Evolutionary conservation across 805 yeast species (phyloP), one percentile per base, ranked within the genome.

Genomic region (Yamadazyma sp.): DNA sequence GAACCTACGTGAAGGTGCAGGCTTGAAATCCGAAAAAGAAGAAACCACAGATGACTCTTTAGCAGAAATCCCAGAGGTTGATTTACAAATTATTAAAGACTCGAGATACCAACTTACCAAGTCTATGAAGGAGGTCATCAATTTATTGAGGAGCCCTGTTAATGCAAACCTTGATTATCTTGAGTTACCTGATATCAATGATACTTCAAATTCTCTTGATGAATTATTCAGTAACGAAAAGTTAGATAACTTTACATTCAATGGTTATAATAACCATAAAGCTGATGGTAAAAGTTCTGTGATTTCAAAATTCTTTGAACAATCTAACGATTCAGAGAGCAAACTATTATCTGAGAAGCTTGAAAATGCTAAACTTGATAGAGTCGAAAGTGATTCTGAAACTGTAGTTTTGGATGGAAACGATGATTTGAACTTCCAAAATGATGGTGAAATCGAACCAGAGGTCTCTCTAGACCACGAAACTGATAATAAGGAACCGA

Each of bases 101-200:
- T 53, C 65, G 8, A 47, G 66, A 22, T 48, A 48, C 23, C 66
- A 60, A 35, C 48, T 63, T 23, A 54, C 62, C 5, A 53, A 53
- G 27, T 56, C 65, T 8, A 63, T 63, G 64, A 53, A 52, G 30
- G 68, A 63, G 34, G 56, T 63, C 8, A 50, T 60, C 6, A 51
- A 53, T 32, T 44, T 63, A 29, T 48, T 63, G 26, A 56, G 56
- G 37, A 53, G 58, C 4, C 68, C 68, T 3, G 38, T 39, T 1
- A 39, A 33, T 27, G 27, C 44, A 10, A 44, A 38, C 23, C 33
- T 39, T 14, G 48, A 44, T 15, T 38, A 42, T 21, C 32, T 44
- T 15, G 40, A 44, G 14, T 33, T 44, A 13, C 48, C 48, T 5
- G 42, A 44, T 27, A 31, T 37, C 5, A 38, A 32, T 18, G 48